These are phyloP conservation scores for Backusella circina DNA, from an alignment of 192 early-diverging fungal genomes.

Conservation along the genomic window DNA sequence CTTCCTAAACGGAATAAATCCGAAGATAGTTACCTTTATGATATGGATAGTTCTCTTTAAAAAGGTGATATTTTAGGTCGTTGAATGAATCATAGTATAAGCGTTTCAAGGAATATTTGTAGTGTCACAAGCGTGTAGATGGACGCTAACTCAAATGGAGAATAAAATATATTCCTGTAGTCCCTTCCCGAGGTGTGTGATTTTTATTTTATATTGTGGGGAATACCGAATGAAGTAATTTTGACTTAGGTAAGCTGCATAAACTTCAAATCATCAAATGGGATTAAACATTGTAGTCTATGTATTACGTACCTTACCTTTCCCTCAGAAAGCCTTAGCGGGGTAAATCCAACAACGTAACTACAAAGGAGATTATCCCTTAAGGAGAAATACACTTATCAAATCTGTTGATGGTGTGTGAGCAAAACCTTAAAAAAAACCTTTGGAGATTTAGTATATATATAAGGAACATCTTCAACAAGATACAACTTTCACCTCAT, in stretches of 20 bases:
- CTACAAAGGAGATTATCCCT: slow-evolving; percentile 1
- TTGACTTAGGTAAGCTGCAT: slow-evolving; percentile 2
- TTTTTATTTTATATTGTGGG: not conserved
- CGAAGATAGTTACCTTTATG: not conserved
- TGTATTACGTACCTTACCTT: not conserved
- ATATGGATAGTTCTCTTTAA: not conserved
- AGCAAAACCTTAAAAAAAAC: slow-evolving; percentile 2
- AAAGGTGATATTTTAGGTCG: not conserved
- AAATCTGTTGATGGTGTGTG: not conserved
- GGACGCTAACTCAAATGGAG: not conserved
- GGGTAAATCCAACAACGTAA: not conserved
- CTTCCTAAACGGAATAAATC: not conserved
- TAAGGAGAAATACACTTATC: not conserved
- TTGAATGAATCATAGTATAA: not conserved
- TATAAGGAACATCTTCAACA: not conserved
- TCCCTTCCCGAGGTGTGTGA: not conserved
- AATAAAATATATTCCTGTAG: slow-evolving; percentile 5
- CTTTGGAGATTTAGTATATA: not conserved
- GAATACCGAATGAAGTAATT: not conserved
- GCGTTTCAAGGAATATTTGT: not conserved
- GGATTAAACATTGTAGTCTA: not conserved
- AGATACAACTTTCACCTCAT: not conserved
- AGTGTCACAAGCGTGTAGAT: not conserved
- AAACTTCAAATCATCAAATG: not conserved
- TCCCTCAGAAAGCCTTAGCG: not conserved